Base-by-base conservation (phyloP, 2,329 filamentous ascomycete genomes). In the Aureobasidium sp. region DNA sequence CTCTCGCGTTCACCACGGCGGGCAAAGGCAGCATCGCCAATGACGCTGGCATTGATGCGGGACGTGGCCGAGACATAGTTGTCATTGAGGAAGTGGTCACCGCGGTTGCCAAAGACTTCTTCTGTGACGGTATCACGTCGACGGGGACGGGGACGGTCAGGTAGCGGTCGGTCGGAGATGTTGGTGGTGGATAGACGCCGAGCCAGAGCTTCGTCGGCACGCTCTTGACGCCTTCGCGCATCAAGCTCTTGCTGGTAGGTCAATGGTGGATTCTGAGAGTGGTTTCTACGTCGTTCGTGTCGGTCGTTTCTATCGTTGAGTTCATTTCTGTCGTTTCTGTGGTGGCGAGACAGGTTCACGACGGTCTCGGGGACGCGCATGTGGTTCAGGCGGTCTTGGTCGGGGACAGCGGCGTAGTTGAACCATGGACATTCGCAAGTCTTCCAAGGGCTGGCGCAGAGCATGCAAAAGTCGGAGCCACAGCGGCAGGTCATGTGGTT, bases 401-500 rank as follows among this genome's bases (percentile, higher is more conserved):
- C 82, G 5, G 74, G 65, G 10, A 69, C 67, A 19, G 73, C 68
- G 17, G 68, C 79, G 67, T 85, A 83, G 69, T 85, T 88, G 77
- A 92, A 91, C 84, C 85, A 89, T 0, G 88, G 86, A 65, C 90
- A 95, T 57, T 88, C 84, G 69, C 90, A 95, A 0, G 80, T 85
- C 74, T 90, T 93, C 90, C 90, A 95, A 67, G 88, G 88, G 33
- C 78, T 70, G 23, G 88, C 90, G 69, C 91, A 96, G 27, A 89
- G 81, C 83, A 94, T 91, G 74, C 91, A 96, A 69, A 95, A 95
- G 67, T 95, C 83, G 29, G 89, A 89, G 58, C 83, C 86, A 69
- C 91, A 95, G 60, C 85, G 88, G 71, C 90, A 95, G 29, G 84
- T 90, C 84, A 95, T 93, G 70, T 93, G 90, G 74, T 93, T 92